These are phyloP conservation scores for Apium graveolens DNA, from an alignment of 129 eudicot species.

Conservation along the genomic window DNA sequence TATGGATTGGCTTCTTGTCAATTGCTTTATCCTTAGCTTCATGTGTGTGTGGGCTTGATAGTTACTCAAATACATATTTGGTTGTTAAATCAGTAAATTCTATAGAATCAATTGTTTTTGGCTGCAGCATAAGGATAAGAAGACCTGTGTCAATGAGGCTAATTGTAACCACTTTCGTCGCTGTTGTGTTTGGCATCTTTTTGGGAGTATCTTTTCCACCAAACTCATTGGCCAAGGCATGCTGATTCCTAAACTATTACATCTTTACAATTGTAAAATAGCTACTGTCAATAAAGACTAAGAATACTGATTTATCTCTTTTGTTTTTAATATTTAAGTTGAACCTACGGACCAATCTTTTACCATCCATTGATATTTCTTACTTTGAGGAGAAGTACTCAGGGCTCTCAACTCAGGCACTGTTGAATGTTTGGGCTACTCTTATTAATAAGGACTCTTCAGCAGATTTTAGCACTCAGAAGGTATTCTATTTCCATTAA, in stretches of 20 bases:
- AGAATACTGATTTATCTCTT: background rate
- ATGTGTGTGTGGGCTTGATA: background rate
- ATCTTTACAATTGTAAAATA: background rate
- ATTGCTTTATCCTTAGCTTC: background rate
- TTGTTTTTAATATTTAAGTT: conserved; percentile 32
- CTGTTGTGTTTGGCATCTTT: conserved; percentile 67
- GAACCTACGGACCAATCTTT: conserved; percentile 36
- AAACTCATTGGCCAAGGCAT: conserved; percentile 49
- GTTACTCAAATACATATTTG: background rate
- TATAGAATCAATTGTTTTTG: background rate
- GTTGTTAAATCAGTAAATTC: background rate
- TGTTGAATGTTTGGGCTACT: conserved; percentile 67
- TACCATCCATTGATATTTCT: conserved; percentile 59
- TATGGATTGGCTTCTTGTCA: background rate
- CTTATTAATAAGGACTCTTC: conserved; percentile 32
- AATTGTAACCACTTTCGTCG: conserved; percentile 58
- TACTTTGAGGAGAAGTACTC: conserved; percentile 81
- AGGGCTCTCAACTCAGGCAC: conserved; percentile 77
- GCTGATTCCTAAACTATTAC: conserved; percentile 7
- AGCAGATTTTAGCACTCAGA: conserved; percentile 29
- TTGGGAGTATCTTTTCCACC: conserved; percentile 71
- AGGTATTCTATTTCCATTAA: conserved; percentile 29
- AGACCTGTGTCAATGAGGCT: conserved; percentile 63
- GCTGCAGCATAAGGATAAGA: conserved; percentile 39
- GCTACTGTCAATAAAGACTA: background rate